Evolutionary conservation across 768 basidiomycete species (phyloP), one percentile per base, ranked within the genome.

Genomic region (Arthromyces matolae): DNA sequence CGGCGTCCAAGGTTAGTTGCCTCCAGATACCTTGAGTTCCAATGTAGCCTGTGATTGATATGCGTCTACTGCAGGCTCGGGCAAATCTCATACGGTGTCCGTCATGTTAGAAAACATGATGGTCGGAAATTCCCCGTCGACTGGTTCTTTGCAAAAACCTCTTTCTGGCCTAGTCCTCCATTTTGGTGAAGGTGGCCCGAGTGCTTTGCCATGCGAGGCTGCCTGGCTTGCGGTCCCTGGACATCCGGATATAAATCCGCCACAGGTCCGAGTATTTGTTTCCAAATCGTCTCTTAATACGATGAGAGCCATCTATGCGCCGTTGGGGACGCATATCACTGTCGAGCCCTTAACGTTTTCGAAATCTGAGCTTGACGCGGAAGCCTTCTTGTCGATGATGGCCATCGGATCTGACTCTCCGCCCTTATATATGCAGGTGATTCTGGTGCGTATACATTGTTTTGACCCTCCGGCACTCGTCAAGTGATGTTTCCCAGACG

Each of bases 331-430:
- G 0, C 66, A 71, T 23, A 68, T 87, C 4, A 64, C 49, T 0
- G 80, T 88, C 0, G 69, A 77, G 42, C 80, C 84, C 0, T 59
- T 89, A 10, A 58, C 71, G 0, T 77, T 88, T 43, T 65, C 70
- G 3, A 77, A 80, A 50, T 65, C 72, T 4, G 86, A 89, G 47
- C 70, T 87, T 0, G 86, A 87, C 59, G 81, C 83, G 0, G 65
- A 80, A 14, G 82, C 85, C 1, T 81, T 88, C 48, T 54, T 87
- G 25, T 83, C 83, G 0, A 82, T 88, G 80, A 88, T 88, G 86
- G 80, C 84, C 0, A 69, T 86, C 0, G 79, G 75, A 0, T 78
- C 80, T 0, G 81, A 84, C 1, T 68, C 71, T 0, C 77, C 83
- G 0, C 86, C 86, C 0, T 60, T 88, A 1, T 88, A 88, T 60